phyloP scores from a whole-genome alignment of 306 rosid genomes.

The Quercus dentata region DNA sequence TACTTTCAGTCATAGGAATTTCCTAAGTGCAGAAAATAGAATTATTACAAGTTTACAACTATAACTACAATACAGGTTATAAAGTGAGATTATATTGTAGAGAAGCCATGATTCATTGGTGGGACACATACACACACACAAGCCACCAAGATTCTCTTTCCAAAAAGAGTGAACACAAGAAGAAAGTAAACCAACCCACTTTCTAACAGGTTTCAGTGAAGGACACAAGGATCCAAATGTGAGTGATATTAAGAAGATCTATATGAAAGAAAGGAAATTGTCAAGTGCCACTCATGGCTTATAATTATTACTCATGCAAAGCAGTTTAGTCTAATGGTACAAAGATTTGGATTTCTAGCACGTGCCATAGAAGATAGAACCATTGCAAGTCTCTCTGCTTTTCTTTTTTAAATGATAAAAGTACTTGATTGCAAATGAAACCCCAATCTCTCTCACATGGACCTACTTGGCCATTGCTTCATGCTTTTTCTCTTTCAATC shows the following conservation, averaged over 20 bases:
- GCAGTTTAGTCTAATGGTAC: no score
- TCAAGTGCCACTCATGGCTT: neutral
- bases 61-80: no score
- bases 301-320: no score
- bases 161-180: neutral
- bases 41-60: no score
- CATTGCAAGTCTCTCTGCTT: neutral
- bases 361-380: neutral
- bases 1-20: no score
- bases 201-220: neutral
- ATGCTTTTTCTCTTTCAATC: no score
- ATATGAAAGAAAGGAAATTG: neutral
- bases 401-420: neutral
- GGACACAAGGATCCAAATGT: neutral
- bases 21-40: no score
- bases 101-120: neutral
- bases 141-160: neutral
- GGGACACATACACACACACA: neutral
- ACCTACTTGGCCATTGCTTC: no score
- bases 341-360: neutral
- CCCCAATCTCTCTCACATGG: no score
- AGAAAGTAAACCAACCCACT: neutral
- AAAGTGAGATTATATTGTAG: no score
- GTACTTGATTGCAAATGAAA: neutral
- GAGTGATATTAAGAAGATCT: neutral